Conservation (phyloP, 352 stramenopile species). For the Phytophthora quininea region DNA sequence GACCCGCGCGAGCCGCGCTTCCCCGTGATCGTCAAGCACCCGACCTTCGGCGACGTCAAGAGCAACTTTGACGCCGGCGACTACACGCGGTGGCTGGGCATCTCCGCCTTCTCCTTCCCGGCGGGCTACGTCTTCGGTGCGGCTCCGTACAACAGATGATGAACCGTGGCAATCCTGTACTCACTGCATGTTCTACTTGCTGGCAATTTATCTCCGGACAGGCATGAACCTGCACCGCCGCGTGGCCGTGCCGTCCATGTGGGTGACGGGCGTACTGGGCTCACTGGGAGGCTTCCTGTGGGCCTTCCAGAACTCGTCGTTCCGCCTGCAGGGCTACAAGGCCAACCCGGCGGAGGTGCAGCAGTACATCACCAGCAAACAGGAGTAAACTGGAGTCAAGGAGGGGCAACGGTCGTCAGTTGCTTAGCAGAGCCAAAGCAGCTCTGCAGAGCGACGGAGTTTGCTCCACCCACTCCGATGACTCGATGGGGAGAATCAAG, state of each 20-base stretch:
- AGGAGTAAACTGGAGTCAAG: constrained; percentile 48
- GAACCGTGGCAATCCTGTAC: too few species aligned
- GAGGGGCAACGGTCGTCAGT: constrained; percentile 43
- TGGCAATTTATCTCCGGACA: constrained; percentile 9
- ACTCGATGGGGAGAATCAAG: too few species aligned
- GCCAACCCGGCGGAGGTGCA: constrained; percentile 66
- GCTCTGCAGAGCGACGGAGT: not conserved
- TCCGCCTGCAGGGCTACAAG: constrained; percentile 69
- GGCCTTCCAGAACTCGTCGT: constrained; percentile 74
- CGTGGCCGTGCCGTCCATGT: constrained; percentile 73
- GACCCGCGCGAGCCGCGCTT: constrained; percentile 71
- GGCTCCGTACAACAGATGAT: constrained; percentile 9
- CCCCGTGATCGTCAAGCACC: constrained; percentile 83
- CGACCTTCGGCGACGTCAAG: constrained; percentile 75
- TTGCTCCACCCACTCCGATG: too few species aligned
- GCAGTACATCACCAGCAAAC: constrained; percentile 27
- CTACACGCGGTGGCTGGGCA: constrained; percentile 64
- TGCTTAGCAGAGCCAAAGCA: not conserved
- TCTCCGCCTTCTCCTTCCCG: constrained; percentile 73
- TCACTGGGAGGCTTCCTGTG: constrained; percentile 61
- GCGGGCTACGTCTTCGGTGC: constrained; percentile 81
- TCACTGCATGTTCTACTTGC: too few species aligned
- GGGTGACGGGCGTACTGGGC: constrained; percentile 35
- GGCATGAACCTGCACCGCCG: constrained; percentile 66
- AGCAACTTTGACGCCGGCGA: constrained; percentile 70